These are phyloP conservation scores for Pseudofabraea citricarpa DNA, from an alignment of 2,329 filamentous ascomycete genomes.

Conservation along the genomic window DNA sequence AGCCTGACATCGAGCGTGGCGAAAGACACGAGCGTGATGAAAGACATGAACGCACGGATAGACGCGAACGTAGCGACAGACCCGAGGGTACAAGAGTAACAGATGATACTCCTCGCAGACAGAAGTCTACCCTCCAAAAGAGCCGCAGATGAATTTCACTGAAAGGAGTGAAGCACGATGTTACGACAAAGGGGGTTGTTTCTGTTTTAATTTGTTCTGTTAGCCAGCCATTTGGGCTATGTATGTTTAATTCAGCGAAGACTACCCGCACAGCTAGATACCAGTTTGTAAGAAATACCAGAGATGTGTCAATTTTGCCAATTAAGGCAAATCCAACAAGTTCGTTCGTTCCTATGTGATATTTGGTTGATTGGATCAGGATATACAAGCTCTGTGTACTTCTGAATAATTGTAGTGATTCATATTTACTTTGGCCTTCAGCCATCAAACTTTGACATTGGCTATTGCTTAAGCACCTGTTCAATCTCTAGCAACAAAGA, in stretches of 20 bases:
- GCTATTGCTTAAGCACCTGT: no score
- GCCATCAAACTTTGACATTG: no score
- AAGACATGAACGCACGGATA: constrained; percentile 2
- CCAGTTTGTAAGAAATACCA: not conserved
- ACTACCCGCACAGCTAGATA: not conserved
- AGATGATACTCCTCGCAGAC: constrained; percentile 6
- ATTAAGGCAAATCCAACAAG: no score
- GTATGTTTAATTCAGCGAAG: not conserved
- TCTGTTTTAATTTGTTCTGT: not conserved
- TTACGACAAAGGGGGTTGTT: not conserved
- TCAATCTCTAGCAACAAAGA: no score
- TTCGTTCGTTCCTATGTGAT: no score
- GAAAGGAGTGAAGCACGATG: not conserved
- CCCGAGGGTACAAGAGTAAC: constrained; percentile 3
- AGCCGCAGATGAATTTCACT: constrained; percentile 9
- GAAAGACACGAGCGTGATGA: constrained; percentile 4
- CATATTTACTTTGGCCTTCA: no score
- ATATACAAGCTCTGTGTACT: no score
- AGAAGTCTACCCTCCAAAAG: constrained; percentile 15
- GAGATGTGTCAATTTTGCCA: no score
- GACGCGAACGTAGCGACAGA: constrained; percentile 18
- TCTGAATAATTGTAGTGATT: no score
- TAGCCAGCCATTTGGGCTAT: not conserved
- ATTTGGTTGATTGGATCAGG: no score
- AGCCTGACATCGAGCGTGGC: constrained; percentile 23